Evolutionary conservation across 148 eudicot genomes (phyloP), one percentile per base, ranked within the genome.

Genomic region (Spergularia bocconei): DNA sequence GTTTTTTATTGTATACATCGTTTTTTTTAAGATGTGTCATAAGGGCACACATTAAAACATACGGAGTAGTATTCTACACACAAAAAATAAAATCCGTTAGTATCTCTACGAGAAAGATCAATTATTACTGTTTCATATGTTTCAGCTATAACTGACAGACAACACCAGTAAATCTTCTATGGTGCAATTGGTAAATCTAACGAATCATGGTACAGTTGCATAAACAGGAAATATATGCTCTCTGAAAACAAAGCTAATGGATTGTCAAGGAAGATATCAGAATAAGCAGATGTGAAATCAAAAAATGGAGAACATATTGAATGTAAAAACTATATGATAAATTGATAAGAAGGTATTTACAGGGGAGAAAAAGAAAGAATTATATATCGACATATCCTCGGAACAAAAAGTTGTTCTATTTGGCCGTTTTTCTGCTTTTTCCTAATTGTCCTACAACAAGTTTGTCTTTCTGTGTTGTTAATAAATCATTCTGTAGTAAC

Each of bases 311-410:
- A 68, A 29, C 25, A 66, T 63, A 51, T 50, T 70, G 38, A 57
- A 62, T 74, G 52, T 64, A 77, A 54, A 36, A 2, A 29, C 36
- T 60, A 47, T 64, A 79, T 56, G 36, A 54, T 38, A 44, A 13
- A 29, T 29, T 29, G 36, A 29, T 29, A 29, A 66, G 33, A 64
- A 77, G 63, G 88, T 82, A 88, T 88, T 78, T 85, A 88, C 89
- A 88, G 39, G 74, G 70, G 6, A 53, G 48, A 67, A 64, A 56
- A 16, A 70, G 74, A 69, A 78, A 86, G 64, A 81, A 82, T 80
- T 70, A 79, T 67, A 72, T 85, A 77, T 77, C 38, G 76, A 69
- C 79, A 73, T 75, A 70, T 80, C 70, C 75, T 21, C 57, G 21
- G 54, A 64, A 55, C 69, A 76, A 63, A 79, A 78, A 79, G 36